A percentile compares a stretch with the other conserved stretches of the same genome.
Conservation (phyloP, 306 rosid species). For the Cucumis melo region DNA sequence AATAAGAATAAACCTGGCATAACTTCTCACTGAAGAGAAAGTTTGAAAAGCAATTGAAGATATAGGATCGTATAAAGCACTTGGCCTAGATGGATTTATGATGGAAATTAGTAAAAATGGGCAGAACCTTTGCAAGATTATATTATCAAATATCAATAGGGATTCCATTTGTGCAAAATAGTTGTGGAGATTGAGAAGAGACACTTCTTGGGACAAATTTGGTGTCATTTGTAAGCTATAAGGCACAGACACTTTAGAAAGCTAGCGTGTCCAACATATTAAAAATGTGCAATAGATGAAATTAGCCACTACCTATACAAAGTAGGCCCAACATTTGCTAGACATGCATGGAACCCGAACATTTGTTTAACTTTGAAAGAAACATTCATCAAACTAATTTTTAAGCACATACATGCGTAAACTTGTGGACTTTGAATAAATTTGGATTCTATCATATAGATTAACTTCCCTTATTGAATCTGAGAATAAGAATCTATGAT, state of each 20-base stretch:
- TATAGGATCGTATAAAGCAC: neutral
- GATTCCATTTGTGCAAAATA: neutral
- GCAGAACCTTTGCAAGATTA: neutral
- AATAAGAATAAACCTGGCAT: neutral
- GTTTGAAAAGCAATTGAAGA: neutral
- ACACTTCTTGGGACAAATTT: neutral
- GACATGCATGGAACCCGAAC: too few species aligned
- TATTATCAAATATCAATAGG: neutral
- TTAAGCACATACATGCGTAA: too few species aligned
- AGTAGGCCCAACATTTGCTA: too few species aligned
- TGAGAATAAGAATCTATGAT: neutral
- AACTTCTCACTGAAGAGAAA: neutral
- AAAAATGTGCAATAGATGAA: too few species aligned
- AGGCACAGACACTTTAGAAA: too few species aligned
- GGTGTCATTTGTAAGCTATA: too few species aligned
- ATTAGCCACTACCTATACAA: too few species aligned
- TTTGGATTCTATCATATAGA: neutral
- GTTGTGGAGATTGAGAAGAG: neutral
- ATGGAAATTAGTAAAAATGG: neutral
- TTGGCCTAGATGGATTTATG: neutral
- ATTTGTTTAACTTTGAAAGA: too few species aligned
- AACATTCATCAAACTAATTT: too few species aligned
- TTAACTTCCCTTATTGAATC: neutral
- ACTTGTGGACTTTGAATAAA: too few species aligned
- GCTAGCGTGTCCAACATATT: too few species aligned